A percentile compares a stretch with the other conserved stretches of the same genome.
Conservation (phyloP, 2,329 filamentous ascomycete genomes). For the Aspergillus sp. region DNA sequence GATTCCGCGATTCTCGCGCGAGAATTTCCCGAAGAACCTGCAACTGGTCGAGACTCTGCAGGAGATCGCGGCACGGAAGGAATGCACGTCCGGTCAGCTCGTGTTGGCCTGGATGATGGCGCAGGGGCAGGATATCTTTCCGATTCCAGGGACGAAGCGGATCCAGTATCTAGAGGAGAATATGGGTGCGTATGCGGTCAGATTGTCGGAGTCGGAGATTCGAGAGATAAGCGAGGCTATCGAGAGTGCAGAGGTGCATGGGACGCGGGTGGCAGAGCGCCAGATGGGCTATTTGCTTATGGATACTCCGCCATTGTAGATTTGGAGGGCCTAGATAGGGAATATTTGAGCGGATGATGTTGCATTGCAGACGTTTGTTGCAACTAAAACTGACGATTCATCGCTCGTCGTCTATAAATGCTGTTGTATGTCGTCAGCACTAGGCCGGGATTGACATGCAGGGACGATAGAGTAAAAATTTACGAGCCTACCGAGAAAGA, state of each 20-base stretch:
- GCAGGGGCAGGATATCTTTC: constrained; percentile 61
- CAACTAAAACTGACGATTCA: not conserved
- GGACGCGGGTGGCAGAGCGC: constrained; percentile 9
- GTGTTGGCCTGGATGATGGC: constrained; percentile 63
- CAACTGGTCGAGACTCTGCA: constrained; percentile 52
- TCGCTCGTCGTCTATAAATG: not conserved
- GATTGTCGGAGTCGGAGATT: constrained; percentile 17
- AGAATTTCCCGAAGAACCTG: constrained; percentile 58
- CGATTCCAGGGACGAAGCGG: constrained; percentile 58
- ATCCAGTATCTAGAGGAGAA: constrained; percentile 49
- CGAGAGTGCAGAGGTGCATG: constrained; percentile 6
- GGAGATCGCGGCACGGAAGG: constrained; percentile 54
- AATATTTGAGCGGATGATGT: not conserved
- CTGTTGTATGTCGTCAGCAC: not conserved
- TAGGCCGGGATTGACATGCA: not conserved
- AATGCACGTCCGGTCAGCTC: constrained; percentile 56
- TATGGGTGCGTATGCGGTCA: constrained; percentile 18
- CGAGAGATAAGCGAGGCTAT: constrained; percentile 7
- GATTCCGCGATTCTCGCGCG: constrained; percentile 51
- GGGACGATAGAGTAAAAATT: too few species aligned
- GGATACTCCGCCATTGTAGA: constrained; percentile 10
- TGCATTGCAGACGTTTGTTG: not conserved
- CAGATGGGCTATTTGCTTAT: constrained; percentile 4
- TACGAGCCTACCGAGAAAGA: too few species aligned
- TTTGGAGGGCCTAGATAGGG: not conserved